Percentiles rank a stretch among this genome's conserved stretches.
These are phyloP conservation scores for Aspergillus sp. DNA, from an alignment of 2,329 filamentous ascomycete species.

Conservation along the genomic window DNA sequence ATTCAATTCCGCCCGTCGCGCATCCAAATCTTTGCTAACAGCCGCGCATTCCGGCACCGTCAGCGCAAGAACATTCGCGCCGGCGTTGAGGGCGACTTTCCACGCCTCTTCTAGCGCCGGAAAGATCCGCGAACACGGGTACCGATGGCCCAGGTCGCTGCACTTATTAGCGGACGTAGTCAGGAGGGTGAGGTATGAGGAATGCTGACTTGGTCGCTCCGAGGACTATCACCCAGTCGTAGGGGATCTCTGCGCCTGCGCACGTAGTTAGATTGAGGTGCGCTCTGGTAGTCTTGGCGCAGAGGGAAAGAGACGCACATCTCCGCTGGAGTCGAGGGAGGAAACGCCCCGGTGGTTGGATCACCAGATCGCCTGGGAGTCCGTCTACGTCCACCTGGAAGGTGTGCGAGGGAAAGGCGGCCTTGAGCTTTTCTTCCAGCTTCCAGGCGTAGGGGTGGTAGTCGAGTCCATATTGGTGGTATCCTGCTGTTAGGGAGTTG, in stretches of 20 bases:
- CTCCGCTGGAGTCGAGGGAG: conserved; percentile 27
- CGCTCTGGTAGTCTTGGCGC: background rate
- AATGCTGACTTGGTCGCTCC: conserved; percentile 58
- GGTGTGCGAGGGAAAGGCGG: conserved; percentile 45
- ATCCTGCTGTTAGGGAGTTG: conserved; percentile 63
- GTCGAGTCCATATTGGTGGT: conserved; percentile 40
- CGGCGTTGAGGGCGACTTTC: conserved; percentile 49
- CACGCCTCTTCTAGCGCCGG: conserved; percentile 52
- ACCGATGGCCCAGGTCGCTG: conserved; percentile 50
- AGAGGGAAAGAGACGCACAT: conserved; percentile 19
- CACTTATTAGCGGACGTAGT: background rate
- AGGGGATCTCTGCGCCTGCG: conserved; percentile 26
- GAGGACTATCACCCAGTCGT: conserved; percentile 63
- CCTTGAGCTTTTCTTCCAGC: conserved; percentile 49
- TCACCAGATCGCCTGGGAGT: conserved; percentile 53
- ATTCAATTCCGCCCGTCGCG: conserved; percentile 51
- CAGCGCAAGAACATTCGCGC: conserved; percentile 60
- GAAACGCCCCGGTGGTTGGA: conserved; percentile 27
- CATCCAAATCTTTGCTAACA: conserved; percentile 27
- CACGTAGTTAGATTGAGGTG: background rate
- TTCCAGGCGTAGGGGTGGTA: conserved; percentile 56
- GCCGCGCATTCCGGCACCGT: conserved; percentile 58
- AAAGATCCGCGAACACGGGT: conserved; percentile 45
- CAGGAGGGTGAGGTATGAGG: background rate
- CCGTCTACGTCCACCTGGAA: conserved; percentile 50